Evolutionary conservation across 176 grass and related monocot species (phyloP).

Genomic region (Stipa capillata): DNA sequence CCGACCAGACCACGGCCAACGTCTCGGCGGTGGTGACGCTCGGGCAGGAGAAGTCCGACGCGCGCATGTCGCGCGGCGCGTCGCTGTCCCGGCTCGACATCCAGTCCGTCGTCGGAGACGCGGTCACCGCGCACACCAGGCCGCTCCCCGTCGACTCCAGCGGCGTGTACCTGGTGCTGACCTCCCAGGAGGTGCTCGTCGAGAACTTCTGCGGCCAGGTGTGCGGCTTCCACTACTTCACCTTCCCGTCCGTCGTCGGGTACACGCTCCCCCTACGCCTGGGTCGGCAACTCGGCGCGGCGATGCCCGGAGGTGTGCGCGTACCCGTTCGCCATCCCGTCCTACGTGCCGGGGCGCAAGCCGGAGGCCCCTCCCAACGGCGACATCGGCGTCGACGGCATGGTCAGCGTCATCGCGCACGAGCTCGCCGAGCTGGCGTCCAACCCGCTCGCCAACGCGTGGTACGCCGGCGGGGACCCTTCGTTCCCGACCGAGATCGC

Average conservation of each 20-base stretch:
- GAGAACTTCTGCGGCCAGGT: conserved; percentile 75
- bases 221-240: conserved; percentile 99
- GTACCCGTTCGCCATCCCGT: conserved; percentile 83
- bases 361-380: conserved; percentile 66
- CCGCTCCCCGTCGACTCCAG: conserved; percentile 69
- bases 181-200: conserved; percentile 55
- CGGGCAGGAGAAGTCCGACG: conserved; percentile 62
- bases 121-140: conserved; percentile 48
- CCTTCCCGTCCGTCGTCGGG: conserved; percentile 82
- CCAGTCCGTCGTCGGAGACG: conserved; percentile 64
- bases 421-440: conserved; percentile 88
- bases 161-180: conserved; percentile 88
- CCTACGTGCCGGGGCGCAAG: conserved; percentile 37
- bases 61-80: conserved; percentile 48
- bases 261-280: conserved; percentile 94
- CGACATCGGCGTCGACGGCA: conserved; percentile 68
- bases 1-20: conserved; percentile 83
- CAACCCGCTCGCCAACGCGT: conserved; percentile 83
- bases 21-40: conserved; percentile 55
- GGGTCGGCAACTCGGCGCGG: conserved; percentile 74
- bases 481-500: conserved; percentile 89
- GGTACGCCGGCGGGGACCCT: conserved; percentile 82
- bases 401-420: conserved; percentile 95
- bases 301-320: conserved; percentile 84
- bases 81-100: conserved; percentile 55